A percentile compares a stretch with the other conserved stretches of the same genome.
These are phyloP conservation scores for Xerocomellus chrysenteron DNA, from an alignment of 768 basidiomycete genomes.

Conservation along the genomic window DNA sequence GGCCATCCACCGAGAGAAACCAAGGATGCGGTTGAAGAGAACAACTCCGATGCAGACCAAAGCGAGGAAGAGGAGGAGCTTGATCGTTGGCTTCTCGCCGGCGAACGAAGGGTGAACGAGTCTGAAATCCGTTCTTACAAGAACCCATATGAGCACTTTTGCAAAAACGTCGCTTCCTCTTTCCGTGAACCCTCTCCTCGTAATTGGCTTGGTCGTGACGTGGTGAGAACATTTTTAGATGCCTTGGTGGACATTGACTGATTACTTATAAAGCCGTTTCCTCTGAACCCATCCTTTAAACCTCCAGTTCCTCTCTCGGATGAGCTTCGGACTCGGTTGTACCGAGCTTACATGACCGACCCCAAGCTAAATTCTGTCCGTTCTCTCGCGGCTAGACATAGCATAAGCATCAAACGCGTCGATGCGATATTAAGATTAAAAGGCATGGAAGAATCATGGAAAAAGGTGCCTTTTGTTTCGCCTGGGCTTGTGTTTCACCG, in stretches of 20 bases:
- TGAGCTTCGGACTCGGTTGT: slow-evolving; percentile 53
- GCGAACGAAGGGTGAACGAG: slow-evolving; percentile 16
- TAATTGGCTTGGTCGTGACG: slow-evolving; percentile 61
- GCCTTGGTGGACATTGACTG: not conserved
- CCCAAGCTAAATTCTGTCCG: slow-evolving; percentile 58
- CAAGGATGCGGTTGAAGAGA: slow-evolving; percentile 6
- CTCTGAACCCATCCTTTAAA: slow-evolving; percentile 79
- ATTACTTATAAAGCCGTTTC: slow-evolving; percentile 63
- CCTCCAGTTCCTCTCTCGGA: slow-evolving; percentile 79
- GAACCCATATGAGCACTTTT: slow-evolving; percentile 19
- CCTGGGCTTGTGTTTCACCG: slow-evolving; percentile 1
- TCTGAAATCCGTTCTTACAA: slow-evolving; percentile 17
- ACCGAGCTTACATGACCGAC: slow-evolving; percentile 56
- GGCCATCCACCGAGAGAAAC: not conserved
- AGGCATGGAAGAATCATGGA: slow-evolving; percentile 68
- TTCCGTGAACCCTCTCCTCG: slow-evolving; percentile 39
- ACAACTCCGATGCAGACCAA: not conserved
- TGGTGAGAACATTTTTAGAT: slow-evolving; percentile 43
- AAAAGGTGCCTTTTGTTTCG: slow-evolving; percentile 53
- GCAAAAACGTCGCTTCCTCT: slow-evolving; percentile 16
- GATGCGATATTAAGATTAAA: slow-evolving; percentile 84
- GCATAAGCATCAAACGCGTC: slow-evolving; percentile 73
- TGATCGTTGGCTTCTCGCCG: slow-evolving; percentile 16
- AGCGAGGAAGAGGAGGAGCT: slow-evolving; percentile 13
- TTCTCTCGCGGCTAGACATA: slow-evolving; percentile 56